Base-by-base conservation (phyloP, 169 alveolate species). In the Plasmodium sp. region DNA sequence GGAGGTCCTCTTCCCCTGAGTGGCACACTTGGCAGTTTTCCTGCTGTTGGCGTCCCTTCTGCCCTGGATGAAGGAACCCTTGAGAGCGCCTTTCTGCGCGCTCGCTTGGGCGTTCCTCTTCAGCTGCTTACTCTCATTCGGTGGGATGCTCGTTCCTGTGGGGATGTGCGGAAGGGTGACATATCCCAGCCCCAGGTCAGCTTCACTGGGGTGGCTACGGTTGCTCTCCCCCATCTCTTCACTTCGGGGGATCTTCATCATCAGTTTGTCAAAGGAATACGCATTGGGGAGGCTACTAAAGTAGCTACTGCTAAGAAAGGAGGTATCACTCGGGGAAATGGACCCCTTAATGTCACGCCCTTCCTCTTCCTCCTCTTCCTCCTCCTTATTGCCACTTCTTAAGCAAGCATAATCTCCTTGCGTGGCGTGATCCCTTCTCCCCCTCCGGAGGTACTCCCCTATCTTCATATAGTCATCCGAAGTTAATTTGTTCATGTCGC, bases 391-490 rank as follows among this genome's bases (percentile, higher is more conserved):
- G 16, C 22, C 39, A 36, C 6, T 80, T 39, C 45, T 39, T 12
- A 67, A 27, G 9, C 14, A 62, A 67, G 16, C 7, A 67, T 67
- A 67, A 7, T 16, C 43, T 1, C 33, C 33, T 6, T 67, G 77
- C 5, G 33, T 67, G 1, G 3, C 16, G 45, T 80, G n/a, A 12
- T 62, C 34, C 10, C 84, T 31, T 39, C 62, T 33, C 43, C 54
- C 39, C 22, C 80, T 43, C 12, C 73, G 18, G 12, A 51, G 80
- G 73, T 83, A 31, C 14, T 83, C 81, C 16, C 45, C 45, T 18
- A 74, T 62, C 67, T 86, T 86, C 18, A 75, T 54, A 75, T 51
- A 79, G 31, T 75, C 85, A 27, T 86, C 93, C 48, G 62, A 71
- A 1, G 34, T 14, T 75, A 86, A 86, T 34, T 62, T 86, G 45